Evolutionary conservation across 306 rosid species (phyloP).

Genomic region (Dryas alaskensis): DNA sequence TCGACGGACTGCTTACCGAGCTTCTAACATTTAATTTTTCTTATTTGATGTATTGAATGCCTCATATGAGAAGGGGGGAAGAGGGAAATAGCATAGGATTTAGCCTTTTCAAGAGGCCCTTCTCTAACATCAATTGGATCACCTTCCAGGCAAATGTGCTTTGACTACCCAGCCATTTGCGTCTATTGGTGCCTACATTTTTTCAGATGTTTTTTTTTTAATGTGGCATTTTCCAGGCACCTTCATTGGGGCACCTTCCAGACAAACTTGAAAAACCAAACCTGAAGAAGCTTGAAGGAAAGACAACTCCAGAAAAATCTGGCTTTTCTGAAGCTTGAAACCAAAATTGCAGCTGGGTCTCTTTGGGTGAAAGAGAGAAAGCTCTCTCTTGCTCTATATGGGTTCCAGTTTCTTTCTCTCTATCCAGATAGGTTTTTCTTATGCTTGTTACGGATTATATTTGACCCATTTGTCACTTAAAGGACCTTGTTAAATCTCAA

Average conservation of each 20-base stretch:
- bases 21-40: constrained; percentile 44
- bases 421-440: background rate
- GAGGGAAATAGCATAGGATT: constrained; percentile 45
- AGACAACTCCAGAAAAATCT: background rate
- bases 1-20: constrained; percentile 81
- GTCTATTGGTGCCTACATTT: constrained; percentile 45
- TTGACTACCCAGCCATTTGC: constrained; percentile 37
- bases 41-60: background rate
- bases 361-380: background rate
- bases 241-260: background rate
- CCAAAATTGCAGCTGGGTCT: background rate
- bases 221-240: background rate
- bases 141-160: constrained; percentile 58
- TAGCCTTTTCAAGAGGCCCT: constrained; percentile 55
- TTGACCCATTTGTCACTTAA: background rate
- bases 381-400: background rate
- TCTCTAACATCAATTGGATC: constrained; percentile 50
- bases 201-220: too few species aligned
- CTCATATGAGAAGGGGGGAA: constrained; percentile 52
- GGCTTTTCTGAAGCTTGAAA: background rate
- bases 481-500: background rate
- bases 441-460: background rate
- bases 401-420: background rate
- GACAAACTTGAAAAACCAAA: background rate
- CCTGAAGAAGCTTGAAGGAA: background rate